Evolutionary conservation across 2,329 filamentous ascomycete genomes (phyloP), one percentile per base, ranked within the genome.

Genomic region (Cyclaneusma minus): DNA sequence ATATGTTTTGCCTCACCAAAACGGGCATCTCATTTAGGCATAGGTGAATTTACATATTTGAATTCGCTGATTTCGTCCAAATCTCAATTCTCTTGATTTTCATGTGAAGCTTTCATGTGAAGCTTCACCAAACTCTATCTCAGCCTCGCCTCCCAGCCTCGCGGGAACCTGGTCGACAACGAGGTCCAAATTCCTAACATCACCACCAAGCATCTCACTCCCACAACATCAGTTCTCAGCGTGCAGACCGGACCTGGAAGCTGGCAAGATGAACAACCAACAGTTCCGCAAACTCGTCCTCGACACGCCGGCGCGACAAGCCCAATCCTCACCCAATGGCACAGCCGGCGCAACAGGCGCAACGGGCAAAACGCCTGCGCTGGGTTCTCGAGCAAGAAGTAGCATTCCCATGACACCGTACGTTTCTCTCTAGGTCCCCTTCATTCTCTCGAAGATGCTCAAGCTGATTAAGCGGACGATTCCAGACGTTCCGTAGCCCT

Each of bases 231-330:
- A 26, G 14, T 17, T 21, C 10, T 14, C 13, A 22, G 16, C 21
- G 14, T 25, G 19, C 17, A 23, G 29, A 42, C 14, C 32, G n/a
- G n/a, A n/a, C n/a, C n/a, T n/a, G n/a, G n/a, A n/a, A n/a, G n/a
- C n/a, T n/a, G n/a, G n/a, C n/a, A n/a, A n/a, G n/a, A 95, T 98
- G 89, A 92, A 95, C 50, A 95, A 95, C 61, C 71, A 84, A 22
- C 82, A 94, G 43, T 98, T 98, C 45, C 77, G 89, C 29, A 77
- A 78, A 36, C 65, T 95, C 5, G 52, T 93, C 13, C 59, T 73
- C 51, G 55, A 68, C 37, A 63, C 56, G 3, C 51, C 62, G 3
- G 47, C 52, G 6, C 38, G 48, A 20, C 37, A 55, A 32, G 38
- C 48, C 35, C 61, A 59, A 32, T 45, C 59, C 5, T 44, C 50